phyloP scores from a whole-genome alignment of 73 alveolate genomes.

The Durusdinium trenchii region DNA sequence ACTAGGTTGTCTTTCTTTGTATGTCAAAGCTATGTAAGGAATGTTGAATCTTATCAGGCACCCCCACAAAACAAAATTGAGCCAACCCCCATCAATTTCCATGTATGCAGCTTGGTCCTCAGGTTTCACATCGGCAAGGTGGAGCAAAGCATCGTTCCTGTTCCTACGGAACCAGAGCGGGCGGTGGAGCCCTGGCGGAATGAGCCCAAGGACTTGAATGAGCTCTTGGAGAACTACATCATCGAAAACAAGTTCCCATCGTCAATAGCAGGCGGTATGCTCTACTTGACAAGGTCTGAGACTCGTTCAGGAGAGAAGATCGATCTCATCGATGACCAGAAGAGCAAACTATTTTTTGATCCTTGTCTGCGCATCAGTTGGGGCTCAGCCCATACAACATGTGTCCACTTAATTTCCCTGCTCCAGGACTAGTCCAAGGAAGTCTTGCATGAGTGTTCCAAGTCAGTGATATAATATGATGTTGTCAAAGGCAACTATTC shows the following conservation, averaged over 20 bases:
- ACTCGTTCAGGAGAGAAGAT: not conserved
- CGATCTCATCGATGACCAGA: not conserved
- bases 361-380: not conserved
- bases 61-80: not conserved
- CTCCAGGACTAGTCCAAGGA: too few species aligned
- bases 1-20: not conserved
- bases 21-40: not conserved
- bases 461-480: too few species aligned
- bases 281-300: not conserved
- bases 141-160: not conserved
- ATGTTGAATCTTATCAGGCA: too few species aligned
- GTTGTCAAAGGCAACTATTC: too few species aligned
- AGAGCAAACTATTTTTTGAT: slow-evolving; percentile 3
- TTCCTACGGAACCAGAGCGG: not conserved
- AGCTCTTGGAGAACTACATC: slow-evolving; percentile 13
- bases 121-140: slow-evolving; percentile 12
- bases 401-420: not conserved
- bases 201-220: not conserved
- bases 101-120: not conserved
- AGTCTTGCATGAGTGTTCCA: too few species aligned
- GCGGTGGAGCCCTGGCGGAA: not conserved
- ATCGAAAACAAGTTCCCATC: slow-evolving; percentile 12
- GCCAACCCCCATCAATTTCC: not conserved
- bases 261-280: not conserved
- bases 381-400: not conserved